Percentiles rank a stretch among this genome's conserved stretches.
These are phyloP conservation scores for Penicillium steckii DNA, from an alignment of 495 filamentous ascomycete genomes.

Conservation along the genomic window DNA sequence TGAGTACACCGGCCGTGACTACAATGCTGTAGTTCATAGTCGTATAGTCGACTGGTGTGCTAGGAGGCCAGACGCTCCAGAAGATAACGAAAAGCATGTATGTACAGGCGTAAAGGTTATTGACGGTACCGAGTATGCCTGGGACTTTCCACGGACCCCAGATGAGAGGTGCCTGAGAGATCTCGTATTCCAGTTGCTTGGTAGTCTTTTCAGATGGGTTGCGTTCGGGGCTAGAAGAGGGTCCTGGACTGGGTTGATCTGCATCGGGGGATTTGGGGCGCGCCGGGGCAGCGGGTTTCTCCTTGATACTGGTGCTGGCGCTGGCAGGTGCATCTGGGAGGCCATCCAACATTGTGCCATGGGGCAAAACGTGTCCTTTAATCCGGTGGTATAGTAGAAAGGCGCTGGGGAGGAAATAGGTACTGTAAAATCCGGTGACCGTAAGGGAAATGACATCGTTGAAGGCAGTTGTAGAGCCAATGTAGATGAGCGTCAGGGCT, in stretches of 20 bases:
- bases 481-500: constrained; percentile 48
- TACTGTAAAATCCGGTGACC: constrained; percentile 39
- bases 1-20: constrained; percentile 31
- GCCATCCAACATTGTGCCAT: constrained; percentile 26
- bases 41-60: constrained; percentile 32
- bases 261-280: constrained; percentile 14
- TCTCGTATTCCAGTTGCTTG: constrained; percentile 17
- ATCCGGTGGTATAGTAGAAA: constrained; percentile 42
- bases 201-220: constrained; percentile 3
- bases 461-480: constrained; percentile 48
- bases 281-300: constrained; percentile 13
- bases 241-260: constrained; percentile 6
- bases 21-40: constrained; percentile 48
- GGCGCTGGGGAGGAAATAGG: constrained; percentile 39
- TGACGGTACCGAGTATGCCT: constrained; percentile 34
- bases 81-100: constrained; percentile 40
- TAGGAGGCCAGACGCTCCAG: constrained; percentile 44
- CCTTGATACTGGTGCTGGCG: constrained; percentile 5
- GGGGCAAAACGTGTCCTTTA: constrained; percentile 23
- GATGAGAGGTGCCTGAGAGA: constrained; percentile 20
- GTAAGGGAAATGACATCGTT: constrained; percentile 46
- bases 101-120: constrained; percentile 37
- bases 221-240: constrained; percentile 17
- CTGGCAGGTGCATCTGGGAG: constrained; percentile 14
- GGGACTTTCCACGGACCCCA: constrained; percentile 45